phyloP scores from a whole-genome alignment of 805 yeast genomes.

The Candida suzukii region DNA sequence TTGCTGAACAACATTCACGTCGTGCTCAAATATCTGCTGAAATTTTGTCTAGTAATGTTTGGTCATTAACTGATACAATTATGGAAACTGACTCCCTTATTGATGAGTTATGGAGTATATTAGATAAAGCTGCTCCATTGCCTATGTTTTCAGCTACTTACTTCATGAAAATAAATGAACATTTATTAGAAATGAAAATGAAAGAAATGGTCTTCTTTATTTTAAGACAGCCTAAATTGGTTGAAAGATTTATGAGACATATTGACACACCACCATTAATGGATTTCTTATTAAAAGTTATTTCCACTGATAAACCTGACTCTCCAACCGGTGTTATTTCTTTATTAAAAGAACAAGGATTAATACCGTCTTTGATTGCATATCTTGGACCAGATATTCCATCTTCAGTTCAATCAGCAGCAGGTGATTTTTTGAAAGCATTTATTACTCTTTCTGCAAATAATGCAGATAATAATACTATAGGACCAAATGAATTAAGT shows the following conservation, averaged over 20 bases:
- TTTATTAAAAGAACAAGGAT: constrained; percentile 59
- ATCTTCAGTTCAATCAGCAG: constrained; percentile 80
- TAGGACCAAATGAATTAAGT: constrained; percentile 93
- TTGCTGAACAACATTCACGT: constrained; percentile 27
- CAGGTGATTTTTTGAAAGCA: constrained; percentile 92
- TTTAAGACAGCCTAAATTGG: constrained; percentile 59
- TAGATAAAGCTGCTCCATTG: constrained; percentile 61
- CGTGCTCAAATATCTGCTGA: constrained; percentile 76
- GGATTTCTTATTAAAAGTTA: constrained; percentile 85
- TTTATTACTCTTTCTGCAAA: constrained; percentile 91
- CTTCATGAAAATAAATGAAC: constrained; percentile 88
- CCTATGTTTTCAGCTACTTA: constrained; percentile 76
- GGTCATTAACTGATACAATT: constrained; percentile 88
- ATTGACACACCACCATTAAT: constrained; percentile 90
- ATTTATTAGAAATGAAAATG: constrained; percentile 80
- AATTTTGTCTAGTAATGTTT: constrained; percentile 82
- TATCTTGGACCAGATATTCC: constrained; percentile 62
- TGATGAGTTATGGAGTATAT: constrained; percentile 69
- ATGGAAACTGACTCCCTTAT: constrained; percentile 66
- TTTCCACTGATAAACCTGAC: constrained; percentile 90
- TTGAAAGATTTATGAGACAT: constrained; percentile 74
- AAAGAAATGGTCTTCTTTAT: constrained; percentile 72
- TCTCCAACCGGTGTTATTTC: constrained; percentile 83
- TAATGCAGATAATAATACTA: constrained; percentile 81
- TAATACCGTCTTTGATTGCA: constrained; percentile 67